phyloP scores from a whole-genome alignment of 768 basidiomycete species.

The Trametes gibbosa region DNA sequence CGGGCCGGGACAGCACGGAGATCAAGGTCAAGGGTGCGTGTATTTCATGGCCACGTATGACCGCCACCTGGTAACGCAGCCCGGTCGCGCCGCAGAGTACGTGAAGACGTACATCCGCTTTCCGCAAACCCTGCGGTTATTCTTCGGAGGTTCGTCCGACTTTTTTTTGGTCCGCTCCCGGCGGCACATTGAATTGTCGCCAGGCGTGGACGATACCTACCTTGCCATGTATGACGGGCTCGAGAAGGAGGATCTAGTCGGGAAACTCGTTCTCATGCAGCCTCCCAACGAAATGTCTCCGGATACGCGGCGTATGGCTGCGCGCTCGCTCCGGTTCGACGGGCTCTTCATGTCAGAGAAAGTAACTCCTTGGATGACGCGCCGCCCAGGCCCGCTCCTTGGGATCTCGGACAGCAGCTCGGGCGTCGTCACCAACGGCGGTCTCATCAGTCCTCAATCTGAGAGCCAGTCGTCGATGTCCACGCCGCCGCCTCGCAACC shows the following conservation, averaged over 20 bases:
- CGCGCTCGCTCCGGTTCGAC: slow-evolving; percentile 55
- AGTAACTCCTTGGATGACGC: slow-evolving; percentile 36
- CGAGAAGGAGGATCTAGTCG: slow-evolving; percentile 57
- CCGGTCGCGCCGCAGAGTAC: slow-evolving; percentile 56
- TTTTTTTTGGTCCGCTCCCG: neutral
- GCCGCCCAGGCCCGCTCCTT: slow-evolving; percentile 41
- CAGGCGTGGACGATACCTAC: slow-evolving; percentile 8
- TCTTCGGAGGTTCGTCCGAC: slow-evolving; percentile 58
- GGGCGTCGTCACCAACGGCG: slow-evolving; percentile 50
- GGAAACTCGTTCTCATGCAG: slow-evolving; percentile 64
- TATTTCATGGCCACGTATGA: neutral
- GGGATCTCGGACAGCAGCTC: slow-evolving; percentile 32
- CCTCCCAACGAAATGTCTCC: slow-evolving; percentile 41
- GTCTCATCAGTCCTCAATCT: slow-evolving; percentile 67
- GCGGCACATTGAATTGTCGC: neutral
- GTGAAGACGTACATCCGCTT: slow-evolving; percentile 67
- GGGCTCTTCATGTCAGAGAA: slow-evolving; percentile 46
- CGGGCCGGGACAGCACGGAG: slow-evolving; percentile 57
- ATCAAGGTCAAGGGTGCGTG: slow-evolving; percentile 69
- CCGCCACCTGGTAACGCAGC: neutral
- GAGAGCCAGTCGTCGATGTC: slow-evolving; percentile 39
- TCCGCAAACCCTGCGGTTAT: slow-evolving; percentile 71
- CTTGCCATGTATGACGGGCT: slow-evolving; percentile 53
- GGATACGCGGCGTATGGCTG: slow-evolving; percentile 45
- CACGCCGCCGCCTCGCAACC: slow-evolving; percentile 18